Percentiles rank a stretch among this genome's conserved stretches.
These are phyloP conservation scores for Candida patagonica DNA, from an alignment of 805 yeast species.

Conservation along the genomic window DNA sequence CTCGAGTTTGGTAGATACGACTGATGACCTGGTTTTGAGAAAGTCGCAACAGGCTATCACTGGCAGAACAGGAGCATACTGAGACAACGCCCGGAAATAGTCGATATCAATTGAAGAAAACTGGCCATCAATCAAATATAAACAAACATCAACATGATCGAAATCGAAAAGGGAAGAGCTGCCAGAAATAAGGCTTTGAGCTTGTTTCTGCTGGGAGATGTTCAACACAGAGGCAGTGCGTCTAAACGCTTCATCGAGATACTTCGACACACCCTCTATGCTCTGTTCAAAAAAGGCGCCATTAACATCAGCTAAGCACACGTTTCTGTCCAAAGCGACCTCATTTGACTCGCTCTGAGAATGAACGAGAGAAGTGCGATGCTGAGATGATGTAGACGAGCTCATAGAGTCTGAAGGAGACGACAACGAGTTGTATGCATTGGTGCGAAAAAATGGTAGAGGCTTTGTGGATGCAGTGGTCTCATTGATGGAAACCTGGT, in stretches of 20 bases:
- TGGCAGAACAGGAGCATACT: constrained; percentile 19
- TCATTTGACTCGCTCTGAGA: constrained; percentile 13
- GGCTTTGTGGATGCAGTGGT: constrained; percentile 21
- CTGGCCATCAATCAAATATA: constrained; percentile 14
- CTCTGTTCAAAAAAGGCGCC: constrained; percentile 11
- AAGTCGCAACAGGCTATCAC: constrained; percentile 17
- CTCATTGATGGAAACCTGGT: constrained; percentile 4
- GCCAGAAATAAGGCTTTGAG: constrained; percentile 14
- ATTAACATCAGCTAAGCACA: constrained; percentile 20
- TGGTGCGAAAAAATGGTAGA: constrained; percentile 12
- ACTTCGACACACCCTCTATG: constrained; percentile 13
- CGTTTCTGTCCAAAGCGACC: constrained; percentile 16
- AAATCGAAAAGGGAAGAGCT: constrained; percentile 17
- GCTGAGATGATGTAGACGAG: neutral
- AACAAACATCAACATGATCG: constrained; percentile 19
- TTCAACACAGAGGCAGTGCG: constrained; percentile 17
- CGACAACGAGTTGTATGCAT: too few species aligned
- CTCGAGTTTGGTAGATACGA: constrained; percentile 9
- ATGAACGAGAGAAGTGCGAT: constrained; percentile 12
- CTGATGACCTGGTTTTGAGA: constrained; percentile 3
- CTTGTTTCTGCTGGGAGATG: constrained; percentile 14
- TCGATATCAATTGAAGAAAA: constrained; percentile 16
- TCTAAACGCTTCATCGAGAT: constrained; percentile 18
- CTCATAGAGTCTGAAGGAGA: neutral
- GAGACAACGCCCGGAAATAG: constrained; percentile 12